Percentiles rank a stretch among this genome's conserved stretches.
phyloP scores from a whole-genome alignment of 2,329 filamentous ascomycete species.

The Fusarium temperatum region DNA sequence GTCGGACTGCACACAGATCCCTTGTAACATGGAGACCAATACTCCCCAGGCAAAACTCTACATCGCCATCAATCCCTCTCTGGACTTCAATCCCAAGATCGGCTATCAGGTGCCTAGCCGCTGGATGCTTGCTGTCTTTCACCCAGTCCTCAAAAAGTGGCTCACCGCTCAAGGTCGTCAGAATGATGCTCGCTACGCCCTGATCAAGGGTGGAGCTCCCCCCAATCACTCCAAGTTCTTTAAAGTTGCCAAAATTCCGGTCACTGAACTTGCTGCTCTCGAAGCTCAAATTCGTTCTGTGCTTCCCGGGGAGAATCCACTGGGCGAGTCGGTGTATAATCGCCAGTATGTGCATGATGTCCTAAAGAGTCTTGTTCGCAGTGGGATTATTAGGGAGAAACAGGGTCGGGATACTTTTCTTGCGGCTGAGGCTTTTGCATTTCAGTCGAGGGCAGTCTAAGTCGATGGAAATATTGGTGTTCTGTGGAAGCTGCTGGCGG shows the following conservation, averaged over 20 bases:
- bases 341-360: neutral
- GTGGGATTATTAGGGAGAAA: neutral
- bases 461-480: neutral
- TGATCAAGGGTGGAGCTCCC: neutral
- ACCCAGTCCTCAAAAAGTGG: neutral
- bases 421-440: neutral
- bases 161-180: neutral
- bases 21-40: neutral
- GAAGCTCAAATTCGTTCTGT: neutral
- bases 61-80: neutral
- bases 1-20: neutral
- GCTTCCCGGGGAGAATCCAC: fast-evolving
- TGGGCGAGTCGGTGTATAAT: neutral
- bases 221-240: neutral
- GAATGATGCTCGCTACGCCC: neutral
- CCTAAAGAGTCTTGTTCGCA: neutral
- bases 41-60: neutral
- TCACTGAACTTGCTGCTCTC: neutral
- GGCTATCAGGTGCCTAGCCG: neutral
- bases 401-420: neutral
- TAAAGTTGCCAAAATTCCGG: neutral
- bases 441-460: neutral
- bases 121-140: neutral
- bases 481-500: neutral
- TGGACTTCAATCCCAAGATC: neutral